Base-by-base conservation (phyloP, 1,284 basidiomycete species). In the Tetrapyrgos nigripes region DNA sequence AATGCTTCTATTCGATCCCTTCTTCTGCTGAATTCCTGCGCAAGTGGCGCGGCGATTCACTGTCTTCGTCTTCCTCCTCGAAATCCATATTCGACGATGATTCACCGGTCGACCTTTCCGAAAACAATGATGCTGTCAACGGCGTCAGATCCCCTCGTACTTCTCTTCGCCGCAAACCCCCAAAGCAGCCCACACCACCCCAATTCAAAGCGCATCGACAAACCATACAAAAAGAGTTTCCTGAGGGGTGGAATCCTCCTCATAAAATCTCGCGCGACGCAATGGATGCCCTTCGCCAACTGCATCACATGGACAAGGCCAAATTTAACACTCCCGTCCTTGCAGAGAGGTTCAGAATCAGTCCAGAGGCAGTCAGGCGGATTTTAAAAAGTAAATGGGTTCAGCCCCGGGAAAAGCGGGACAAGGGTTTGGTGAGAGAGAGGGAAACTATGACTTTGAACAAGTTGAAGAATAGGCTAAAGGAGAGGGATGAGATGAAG, bases 231-330 rank as follows among this genome's bases (percentile, higher is more conserved):
- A 76, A 82, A 62, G 68, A 73, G 6, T 94, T 92, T 69, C 92
- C 92, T 14, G 76, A 81, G 9, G 92, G 92, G 28, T 97, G 96
- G 95, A 78, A 82, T 51, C 95, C 95, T 8, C 91, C 91, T 48
- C 90, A 88, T 67, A 95, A 93, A 71, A 74, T 97, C 55, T 94
- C 93, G n/a, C 85, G 92, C 59, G 90, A 94, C 61, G 93, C 94
- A 28, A 97, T 97, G 94, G 89, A 92, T 58, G 89, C 89, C 28
- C 71, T 97, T 61, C 87, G 92, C 35, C 79, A 86, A 51, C 78
- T 97, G 62, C 85, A 96, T 73, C 72, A 76, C 37, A 72, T 87
- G 48, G 88, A 97, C 70, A 89, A 91, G 3, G 79, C 79, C 50
- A 82, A 76, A 31, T 95, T 92, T 75, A 83, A 83, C 26, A 90